Conservation (phyloP, 805 yeast genomes). For the Yarrowia sp. region DNA sequence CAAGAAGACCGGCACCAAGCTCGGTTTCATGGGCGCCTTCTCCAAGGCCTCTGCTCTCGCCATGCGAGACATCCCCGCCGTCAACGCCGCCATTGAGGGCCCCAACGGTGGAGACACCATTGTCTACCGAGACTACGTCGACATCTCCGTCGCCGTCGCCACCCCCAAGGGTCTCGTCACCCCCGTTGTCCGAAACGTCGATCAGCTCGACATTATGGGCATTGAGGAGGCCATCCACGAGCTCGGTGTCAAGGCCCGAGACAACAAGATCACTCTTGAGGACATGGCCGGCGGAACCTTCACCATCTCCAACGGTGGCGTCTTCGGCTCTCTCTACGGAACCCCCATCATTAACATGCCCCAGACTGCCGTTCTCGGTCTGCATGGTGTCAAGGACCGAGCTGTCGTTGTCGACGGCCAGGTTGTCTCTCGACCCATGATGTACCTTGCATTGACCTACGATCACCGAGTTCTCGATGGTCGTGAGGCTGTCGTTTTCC, state of each 20-base stretch:
- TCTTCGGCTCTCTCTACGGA: conserved; percentile 95
- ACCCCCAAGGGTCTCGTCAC: conserved; percentile 99
- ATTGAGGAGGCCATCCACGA: conserved; percentile 81
- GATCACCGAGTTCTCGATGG: conserved; percentile 98
- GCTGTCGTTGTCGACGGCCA: conserved; percentile 96
- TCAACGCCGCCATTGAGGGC: conserved; percentile 87
- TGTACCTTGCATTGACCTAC: conserved; percentile 97
- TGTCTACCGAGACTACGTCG: conserved; percentile 94
- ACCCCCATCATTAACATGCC: conserved; percentile 98
- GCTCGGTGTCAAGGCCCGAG: conserved; percentile 92
- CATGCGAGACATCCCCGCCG: conserved; percentile 90
- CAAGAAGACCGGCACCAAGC: conserved; percentile 88
- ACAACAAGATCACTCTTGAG: conserved; percentile 91
- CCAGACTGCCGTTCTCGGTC: conserved; percentile 95
- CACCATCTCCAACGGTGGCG: conserved; percentile 99
- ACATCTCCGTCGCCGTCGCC: conserved; percentile 94
- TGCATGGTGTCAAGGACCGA: conserved; percentile 97
- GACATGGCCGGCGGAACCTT: conserved; percentile 99
- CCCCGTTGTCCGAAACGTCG: conserved; percentile 96
- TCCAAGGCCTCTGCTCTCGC: conserved; percentile 92
- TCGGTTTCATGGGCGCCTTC: conserved; percentile 99
- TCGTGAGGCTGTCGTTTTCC: conserved; percentile 97
- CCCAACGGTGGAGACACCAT: conserved; percentile 73
- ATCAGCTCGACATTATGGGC: conserved; percentile 80
- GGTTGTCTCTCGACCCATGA: conserved; percentile 97